Conservation (phyloP, 1,284 basidiomycete genomes). For the Papiliotrema nemorosa region DNA sequence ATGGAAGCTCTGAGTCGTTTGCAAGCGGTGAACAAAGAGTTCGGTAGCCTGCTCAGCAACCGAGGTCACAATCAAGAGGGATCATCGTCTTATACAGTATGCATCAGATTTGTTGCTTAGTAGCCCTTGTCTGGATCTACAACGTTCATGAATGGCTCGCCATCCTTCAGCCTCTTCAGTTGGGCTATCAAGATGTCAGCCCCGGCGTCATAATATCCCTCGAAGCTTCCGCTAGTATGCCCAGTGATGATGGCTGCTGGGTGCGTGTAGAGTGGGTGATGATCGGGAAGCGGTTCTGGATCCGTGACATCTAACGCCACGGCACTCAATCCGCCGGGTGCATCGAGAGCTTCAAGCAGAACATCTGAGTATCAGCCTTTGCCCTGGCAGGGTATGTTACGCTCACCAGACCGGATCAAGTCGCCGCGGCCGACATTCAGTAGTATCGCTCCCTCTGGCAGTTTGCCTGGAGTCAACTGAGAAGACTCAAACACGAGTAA, state of each 20-base stretch:
- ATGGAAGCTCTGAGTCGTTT: constrained; percentile 21
- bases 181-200: constrained; percentile 48
- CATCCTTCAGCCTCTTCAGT: constrained; percentile 35
- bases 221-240: constrained; percentile 40
- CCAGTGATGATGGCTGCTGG: constrained; percentile 42
- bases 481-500: too few species aligned
- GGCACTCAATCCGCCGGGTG: constrained; percentile 25
- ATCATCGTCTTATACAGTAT: too few species aligned
- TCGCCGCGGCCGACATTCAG: constrained; percentile 49
- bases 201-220: constrained; percentile 35
- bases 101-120: too few species aligned
- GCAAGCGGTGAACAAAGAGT: too few species aligned
- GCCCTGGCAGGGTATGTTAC: not conserved
- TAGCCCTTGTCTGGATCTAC: constrained; percentile 46
- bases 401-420: constrained; percentile 36
- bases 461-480: too few species aligned
- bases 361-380: constrained; percentile 34
- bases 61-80: too few species aligned
- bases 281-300: constrained; percentile 45
- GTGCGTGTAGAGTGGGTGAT: constrained; percentile 43
- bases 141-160: constrained; percentile 36
- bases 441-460: constrained; percentile 41
- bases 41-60: too few species aligned
- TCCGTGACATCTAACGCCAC: constrained; percentile 48
- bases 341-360: constrained; percentile 30